Conservation (phyloP, 192 early-diverging fungal genomes). For the Backusella circina region DNA sequence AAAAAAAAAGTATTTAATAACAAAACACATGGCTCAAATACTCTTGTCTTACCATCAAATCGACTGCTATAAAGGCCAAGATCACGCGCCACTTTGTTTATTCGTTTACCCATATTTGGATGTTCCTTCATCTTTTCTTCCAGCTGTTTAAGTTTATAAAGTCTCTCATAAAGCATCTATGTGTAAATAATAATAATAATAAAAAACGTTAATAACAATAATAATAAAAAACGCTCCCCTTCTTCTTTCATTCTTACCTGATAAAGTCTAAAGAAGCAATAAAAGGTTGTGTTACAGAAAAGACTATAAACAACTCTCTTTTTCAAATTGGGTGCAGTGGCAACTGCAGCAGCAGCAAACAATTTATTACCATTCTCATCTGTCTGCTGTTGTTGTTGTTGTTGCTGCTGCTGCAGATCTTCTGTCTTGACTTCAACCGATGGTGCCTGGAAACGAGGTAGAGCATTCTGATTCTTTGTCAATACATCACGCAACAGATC, state of each 20-base stretch:
- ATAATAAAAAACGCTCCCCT: too few species aligned
- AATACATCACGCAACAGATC: slow-evolving; percentile 35
- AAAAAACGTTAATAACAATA: too few species aligned
- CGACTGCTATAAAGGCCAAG: slow-evolving; percentile 48
- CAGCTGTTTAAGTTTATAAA: slow-evolving; percentile 75
- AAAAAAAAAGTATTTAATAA: not conserved
- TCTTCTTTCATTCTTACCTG: slow-evolving; percentile 47
- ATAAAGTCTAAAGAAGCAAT: slow-evolving; percentile 85
- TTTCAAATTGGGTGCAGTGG: slow-evolving; percentile 17
- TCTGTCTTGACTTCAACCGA: slow-evolving; percentile 38
- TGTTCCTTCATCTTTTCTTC: slow-evolving; percentile 54
- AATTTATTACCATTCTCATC: slow-evolving; percentile 1
- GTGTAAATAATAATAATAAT: too few species aligned
- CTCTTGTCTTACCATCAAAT: slow-evolving; percentile 41
- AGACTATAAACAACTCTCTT: slow-evolving; percentile 57
- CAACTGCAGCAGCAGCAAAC: slow-evolving; percentile 35
- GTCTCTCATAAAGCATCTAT: slow-evolving; percentile 82
- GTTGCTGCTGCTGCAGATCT: slow-evolving; percentile 24
- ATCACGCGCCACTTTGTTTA: slow-evolving; percentile 57
- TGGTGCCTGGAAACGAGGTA: slow-evolving; percentile 24
- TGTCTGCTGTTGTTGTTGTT: not conserved
- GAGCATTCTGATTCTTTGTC: slow-evolving; percentile 24
- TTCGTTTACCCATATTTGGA: slow-evolving; percentile 48
- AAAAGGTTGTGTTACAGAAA: slow-evolving; percentile 85
- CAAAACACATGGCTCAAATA: not conserved